phyloP scores from a whole-genome alignment of 352 stramenopile genomes.

The Globisporangium irregulare region DNA sequence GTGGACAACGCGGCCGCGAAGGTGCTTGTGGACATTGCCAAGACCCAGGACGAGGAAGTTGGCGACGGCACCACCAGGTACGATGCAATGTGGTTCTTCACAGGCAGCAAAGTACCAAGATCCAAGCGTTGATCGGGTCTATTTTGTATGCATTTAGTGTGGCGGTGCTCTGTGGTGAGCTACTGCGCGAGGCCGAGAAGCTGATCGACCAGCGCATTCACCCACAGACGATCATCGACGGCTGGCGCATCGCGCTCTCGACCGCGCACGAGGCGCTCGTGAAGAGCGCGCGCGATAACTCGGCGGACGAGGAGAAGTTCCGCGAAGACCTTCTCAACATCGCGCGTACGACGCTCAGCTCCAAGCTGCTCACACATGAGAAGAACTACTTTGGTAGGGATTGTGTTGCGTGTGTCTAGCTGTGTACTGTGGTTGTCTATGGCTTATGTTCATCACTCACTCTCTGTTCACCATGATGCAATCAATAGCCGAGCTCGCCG shows the following conservation, averaged over 20 bases:
- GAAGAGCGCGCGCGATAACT: constrained; percentile 80
- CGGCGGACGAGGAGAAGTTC: constrained; percentile 82
- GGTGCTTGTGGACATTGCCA: constrained; percentile 98
- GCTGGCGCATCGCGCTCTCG: constrained; percentile 94
- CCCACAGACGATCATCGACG: constrained; percentile 98
- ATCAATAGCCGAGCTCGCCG: constrained; percentile 80
- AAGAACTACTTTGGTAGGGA: constrained; percentile 95
- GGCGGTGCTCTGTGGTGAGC: constrained; percentile 95
- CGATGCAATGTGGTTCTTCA: not conserved
- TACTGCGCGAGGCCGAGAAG: constrained; percentile 96
- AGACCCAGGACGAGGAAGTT: constrained; percentile 98
- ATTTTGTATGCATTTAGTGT: constrained; percentile 41
- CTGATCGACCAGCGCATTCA: constrained; percentile 96
- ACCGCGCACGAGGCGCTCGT: constrained; percentile 91
- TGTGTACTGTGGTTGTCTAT: no score
- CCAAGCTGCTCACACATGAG: constrained; percentile 98
- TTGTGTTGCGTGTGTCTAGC: not conserved
- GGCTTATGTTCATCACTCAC: no score
- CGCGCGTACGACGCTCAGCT: constrained; percentile 96
- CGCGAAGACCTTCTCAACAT: constrained; percentile 97
- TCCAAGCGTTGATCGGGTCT: no score
- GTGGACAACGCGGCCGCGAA: constrained; percentile 99
- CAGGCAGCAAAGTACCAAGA: no score
- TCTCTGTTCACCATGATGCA: not conserved
- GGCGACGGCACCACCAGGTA: constrained; percentile 97